Percentiles rank a stretch among this genome's conserved stretches.
These are phyloP conservation scores for Berkeleyomyces rouxiae DNA, from an alignment of 2,329 filamentous ascomycete genomes.

Conservation along the genomic window DNA sequence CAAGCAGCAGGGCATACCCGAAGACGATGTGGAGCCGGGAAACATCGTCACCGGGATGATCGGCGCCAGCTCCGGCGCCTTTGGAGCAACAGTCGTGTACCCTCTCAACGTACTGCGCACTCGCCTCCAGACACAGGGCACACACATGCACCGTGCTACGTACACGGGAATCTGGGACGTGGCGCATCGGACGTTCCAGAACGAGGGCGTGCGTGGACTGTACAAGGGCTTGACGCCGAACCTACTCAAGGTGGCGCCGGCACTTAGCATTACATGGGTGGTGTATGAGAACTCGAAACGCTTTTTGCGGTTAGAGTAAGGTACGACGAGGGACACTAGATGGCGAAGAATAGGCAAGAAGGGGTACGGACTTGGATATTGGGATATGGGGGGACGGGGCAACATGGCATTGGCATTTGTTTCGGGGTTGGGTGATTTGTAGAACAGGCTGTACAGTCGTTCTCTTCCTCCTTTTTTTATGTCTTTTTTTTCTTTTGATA, in stretches of 20 bases:
- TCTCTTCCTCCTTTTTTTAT: not conserved
- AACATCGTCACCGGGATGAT: conserved; percentile 78
- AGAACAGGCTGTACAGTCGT: not conserved
- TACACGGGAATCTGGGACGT: conserved; percentile 90
- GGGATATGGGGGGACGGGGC: conserved; percentile 14
- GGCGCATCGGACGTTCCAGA: conserved; percentile 60
- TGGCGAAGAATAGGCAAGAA: not conserved
- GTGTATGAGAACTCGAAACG: conserved; percentile 84
- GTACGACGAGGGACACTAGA: conserved; percentile 6
- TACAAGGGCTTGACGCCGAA: conserved; percentile 95
- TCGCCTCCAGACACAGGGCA: conserved; percentile 83
- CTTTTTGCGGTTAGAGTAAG: conserved; percentile 38
- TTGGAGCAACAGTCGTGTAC: conserved; percentile 88
- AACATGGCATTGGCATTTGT: conserved; percentile 33
- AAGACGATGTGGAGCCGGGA: conserved; percentile 67
- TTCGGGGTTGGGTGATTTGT: conserved; percentile 29
- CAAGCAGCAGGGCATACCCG: conserved; percentile 49
- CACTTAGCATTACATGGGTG: conserved; percentile 87
- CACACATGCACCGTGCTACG: conserved; percentile 72
- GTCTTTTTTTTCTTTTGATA: not conserved
- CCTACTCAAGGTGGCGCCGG: conserved; percentile 85
- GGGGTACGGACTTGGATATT: conserved; percentile 11
- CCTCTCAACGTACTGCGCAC: conserved; percentile 88
- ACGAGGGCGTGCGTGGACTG: conserved; percentile 70
- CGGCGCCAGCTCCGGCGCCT: conserved; percentile 77